Percentiles rank a stretch among this genome's conserved stretches.
These are phyloP conservation scores for Populus euphratica DNA, from an alignment of 345 rosid genomes.

Conservation along the genomic window DNA sequence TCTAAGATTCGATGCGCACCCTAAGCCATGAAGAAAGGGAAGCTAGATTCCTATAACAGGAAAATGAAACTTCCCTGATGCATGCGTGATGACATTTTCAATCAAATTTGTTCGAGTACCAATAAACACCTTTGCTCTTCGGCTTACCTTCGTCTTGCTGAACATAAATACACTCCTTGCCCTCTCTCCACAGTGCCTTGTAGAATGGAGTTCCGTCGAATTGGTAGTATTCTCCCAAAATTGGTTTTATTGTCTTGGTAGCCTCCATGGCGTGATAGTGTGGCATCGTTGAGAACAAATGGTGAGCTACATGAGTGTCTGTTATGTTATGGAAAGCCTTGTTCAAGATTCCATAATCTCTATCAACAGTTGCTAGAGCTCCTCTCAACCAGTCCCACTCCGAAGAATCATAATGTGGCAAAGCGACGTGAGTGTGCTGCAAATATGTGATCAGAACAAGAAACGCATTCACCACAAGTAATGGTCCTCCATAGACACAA, in stretches of 20 bases:
- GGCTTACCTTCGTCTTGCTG: constrained; percentile 18
- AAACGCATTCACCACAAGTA: constrained; percentile 25
- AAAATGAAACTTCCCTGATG: neutral
- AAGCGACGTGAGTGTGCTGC: constrained; percentile 33
- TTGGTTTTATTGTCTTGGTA: constrained; percentile 19
- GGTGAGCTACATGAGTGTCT: constrained; percentile 37
- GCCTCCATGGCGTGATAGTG: constrained; percentile 41
- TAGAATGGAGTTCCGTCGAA: constrained; percentile 22
- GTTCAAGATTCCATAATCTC: constrained; percentile 36
- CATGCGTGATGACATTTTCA: neutral
- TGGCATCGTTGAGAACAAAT: constrained; percentile 31
- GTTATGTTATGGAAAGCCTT: constrained; percentile 35
- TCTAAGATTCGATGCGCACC: neutral
- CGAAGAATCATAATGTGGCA: constrained; percentile 28
- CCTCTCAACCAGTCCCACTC: constrained; percentile 40
- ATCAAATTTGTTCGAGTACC: constrained; percentile 24
- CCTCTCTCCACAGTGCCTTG: constrained; percentile 36
- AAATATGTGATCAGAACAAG: constrained; percentile 27
- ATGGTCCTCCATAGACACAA: constrained; percentile 24
- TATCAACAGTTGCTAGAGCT: constrained; percentile 30
- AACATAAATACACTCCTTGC: constrained; percentile 27
- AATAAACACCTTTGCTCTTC: constrained; percentile 24
- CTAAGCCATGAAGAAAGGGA: neutral
- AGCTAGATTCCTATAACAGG: neutral
- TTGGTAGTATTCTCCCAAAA: constrained; percentile 30